Conservation (phyloP, 176 grass and related monocot genomes). For the Avena sativa region DNA sequence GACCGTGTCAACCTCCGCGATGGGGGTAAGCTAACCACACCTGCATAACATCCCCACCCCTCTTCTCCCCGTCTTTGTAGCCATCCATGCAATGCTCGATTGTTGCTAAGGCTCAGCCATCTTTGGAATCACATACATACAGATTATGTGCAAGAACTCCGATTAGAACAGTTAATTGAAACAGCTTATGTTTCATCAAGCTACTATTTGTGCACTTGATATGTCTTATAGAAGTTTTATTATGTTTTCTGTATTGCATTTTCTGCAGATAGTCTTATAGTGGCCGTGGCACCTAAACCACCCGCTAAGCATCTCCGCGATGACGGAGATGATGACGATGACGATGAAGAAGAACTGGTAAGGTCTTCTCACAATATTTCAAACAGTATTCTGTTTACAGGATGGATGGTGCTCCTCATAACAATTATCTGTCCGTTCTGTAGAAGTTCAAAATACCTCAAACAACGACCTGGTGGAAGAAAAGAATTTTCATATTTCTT, state of each 20-base stretch:
- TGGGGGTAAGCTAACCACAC: conserved; percentile 41
- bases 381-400: not conserved
- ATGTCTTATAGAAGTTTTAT: not conserved
- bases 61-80: not conserved
- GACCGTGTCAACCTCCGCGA: conserved; percentile 45
- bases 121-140: not conserved
- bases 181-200: not conserved
- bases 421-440: not conserved
- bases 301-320: conserved; percentile 61
- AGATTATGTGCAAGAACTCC: not conserved
- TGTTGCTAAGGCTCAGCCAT: not conserved
- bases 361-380: conserved; percentile 23
- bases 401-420: conserved; percentile 33
- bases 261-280: conserved; percentile 59
- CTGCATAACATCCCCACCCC: not conserved
- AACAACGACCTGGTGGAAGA: conserved; percentile 74
- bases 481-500: conserved; percentile 80
- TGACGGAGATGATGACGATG: conserved; percentile 22
- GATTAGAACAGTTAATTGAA: not conserved
- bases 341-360: conserved; percentile 62
- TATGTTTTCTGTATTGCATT: not conserved
- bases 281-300: conserved; percentile 62
- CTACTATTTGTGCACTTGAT: not conserved
- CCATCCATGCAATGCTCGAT: not conserved
- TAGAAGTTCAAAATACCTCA: conserved; percentile 61